Evolutionary conservation across 169 alveolate genomes (phyloP), one percentile per base, ranked within the genome.

Genomic region (Perkinsus marinus): DNA sequence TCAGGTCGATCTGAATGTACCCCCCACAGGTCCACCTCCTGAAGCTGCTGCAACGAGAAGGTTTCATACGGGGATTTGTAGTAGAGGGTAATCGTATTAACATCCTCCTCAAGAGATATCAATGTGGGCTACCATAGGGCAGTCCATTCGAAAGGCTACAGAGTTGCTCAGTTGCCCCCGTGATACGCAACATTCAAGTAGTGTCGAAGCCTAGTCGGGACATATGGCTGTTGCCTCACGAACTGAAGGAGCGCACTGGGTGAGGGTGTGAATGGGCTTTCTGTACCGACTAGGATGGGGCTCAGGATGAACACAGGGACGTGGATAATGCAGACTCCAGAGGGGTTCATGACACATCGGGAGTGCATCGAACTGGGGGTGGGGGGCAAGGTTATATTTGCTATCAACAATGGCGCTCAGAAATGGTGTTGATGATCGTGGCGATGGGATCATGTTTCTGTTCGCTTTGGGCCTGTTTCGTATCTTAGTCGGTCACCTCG

Each of bases 151-250:
- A n/a, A n/a, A n/a, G n/a, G n/a, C n/a, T n/a, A n/a, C n/a, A n/a
- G n/a, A n/a, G n/a, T n/a, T n/a, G n/a, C 30, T 38, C 91, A 92
- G 92, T 92, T 89, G 57, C 89, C 6, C 94, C 95, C 96, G 97
- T 96, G 47, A 96, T 95, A 26, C 93, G 98, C 57, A 96, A 96
- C 91, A 93, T 96, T 34, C 95, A 98, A 36, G 98, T 96, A 39
- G 97, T 96, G 38, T 96, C 98, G 39, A 96, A 96, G 92, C 98
- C 98, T 6, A 95, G 97, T 90, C 94, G 98, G 30, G 98, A 96
- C 92, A 97, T 97, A 26, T 97, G 98, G 98, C 94, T 97, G 92
- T 95, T 97, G 39, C 98, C 98, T 10, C 97, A 95, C 91, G 98
- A 97, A 91, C 94, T 97, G 43, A 96, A 96, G 91, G 93, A 94